Conservation (phyloP, 352 stramenopile genomes). For the Elongisporangium senticosum region DNA sequence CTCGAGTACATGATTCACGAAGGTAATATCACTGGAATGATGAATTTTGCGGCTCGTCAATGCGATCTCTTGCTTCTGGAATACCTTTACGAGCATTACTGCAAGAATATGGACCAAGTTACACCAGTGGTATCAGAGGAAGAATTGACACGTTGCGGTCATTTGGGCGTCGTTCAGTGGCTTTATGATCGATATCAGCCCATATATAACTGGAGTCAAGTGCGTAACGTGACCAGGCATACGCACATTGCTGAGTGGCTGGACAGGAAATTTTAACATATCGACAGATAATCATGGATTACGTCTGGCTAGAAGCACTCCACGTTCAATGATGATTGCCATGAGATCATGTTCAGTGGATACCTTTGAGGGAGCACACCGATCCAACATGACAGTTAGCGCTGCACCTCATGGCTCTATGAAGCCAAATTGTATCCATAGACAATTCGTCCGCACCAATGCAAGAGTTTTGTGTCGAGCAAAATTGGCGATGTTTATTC, state of each 20-base stretch:
- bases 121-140: not conserved
- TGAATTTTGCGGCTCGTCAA: not conserved
- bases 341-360: too few relatives aligned
- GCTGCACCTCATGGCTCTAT: too few relatives aligned
- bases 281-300: too few relatives aligned
- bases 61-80: not conserved
- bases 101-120: not conserved
- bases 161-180: not conserved
- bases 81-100: not conserved
- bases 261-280: not conserved
- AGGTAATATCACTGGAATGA: not conserved
- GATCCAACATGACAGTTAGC: too few relatives aligned
- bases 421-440: too few relatives aligned
- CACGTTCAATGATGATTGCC: too few relatives aligned
- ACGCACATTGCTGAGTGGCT: not conserved
- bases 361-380: too few relatives aligned
- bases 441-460: too few relatives aligned
- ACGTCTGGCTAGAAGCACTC: too few relatives aligned
- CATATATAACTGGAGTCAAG: not conserved
- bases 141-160: not conserved
- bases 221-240: not conserved
- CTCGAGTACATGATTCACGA: not conserved
- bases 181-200: not conserved
- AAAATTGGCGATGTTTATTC: not conserved
- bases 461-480: too few relatives aligned